Percentiles rank a stretch among this genome's conserved stretches.
Conservation (phyloP, 345 rosid genomes). For the Eutrema yunnanense region DNA sequence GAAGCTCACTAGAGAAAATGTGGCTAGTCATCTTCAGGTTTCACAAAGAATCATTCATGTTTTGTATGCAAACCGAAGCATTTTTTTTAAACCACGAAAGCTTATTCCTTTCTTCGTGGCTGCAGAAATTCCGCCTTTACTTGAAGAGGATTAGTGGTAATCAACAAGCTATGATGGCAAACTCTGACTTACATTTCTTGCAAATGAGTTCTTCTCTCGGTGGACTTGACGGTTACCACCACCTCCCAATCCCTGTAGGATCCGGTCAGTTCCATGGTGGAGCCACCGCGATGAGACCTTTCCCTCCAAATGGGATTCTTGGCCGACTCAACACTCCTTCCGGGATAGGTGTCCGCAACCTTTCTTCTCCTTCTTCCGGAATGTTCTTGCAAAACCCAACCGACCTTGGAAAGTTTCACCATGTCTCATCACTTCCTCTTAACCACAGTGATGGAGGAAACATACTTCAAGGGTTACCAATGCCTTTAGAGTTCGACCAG, state of each 20-base stretch:
- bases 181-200: slow-evolving; percentile 54
- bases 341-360: slow-evolving; percentile 50
- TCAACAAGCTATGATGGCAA: slow-evolving; percentile 63
- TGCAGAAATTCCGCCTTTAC: slow-evolving; percentile 77
- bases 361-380: slow-evolving; percentile 51
- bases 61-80: background rate
- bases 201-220: slow-evolving; percentile 50
- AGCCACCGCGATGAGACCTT: slow-evolving; percentile 39
- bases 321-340: slow-evolving; percentile 64
- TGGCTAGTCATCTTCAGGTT: slow-evolving; percentile 97
- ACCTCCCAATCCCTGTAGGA: slow-evolving; percentile 36
- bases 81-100: background rate
- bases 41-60: background rate
- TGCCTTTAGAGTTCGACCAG: slow-evolving; percentile 55
- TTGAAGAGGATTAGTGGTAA: slow-evolving; percentile 63
- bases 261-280: slow-evolving; percentile 47
- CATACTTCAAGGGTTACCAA: slow-evolving; percentile 71
- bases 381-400: slow-evolving; percentile 33
- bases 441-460: slow-evolving; percentile 39
- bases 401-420: slow-evolving; percentile 46
- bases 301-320: slow-evolving; percentile 52
- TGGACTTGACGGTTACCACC: slow-evolving; percentile 50
- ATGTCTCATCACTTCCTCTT: slow-evolving; percentile 29
- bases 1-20: slow-evolving; percentile 84
- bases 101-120: slow-evolving; percentile 15